These are phyloP conservation scores for Lathyrus tuberosus DNA, from an alignment of 306 rosid species.

Conservation along the genomic window DNA sequence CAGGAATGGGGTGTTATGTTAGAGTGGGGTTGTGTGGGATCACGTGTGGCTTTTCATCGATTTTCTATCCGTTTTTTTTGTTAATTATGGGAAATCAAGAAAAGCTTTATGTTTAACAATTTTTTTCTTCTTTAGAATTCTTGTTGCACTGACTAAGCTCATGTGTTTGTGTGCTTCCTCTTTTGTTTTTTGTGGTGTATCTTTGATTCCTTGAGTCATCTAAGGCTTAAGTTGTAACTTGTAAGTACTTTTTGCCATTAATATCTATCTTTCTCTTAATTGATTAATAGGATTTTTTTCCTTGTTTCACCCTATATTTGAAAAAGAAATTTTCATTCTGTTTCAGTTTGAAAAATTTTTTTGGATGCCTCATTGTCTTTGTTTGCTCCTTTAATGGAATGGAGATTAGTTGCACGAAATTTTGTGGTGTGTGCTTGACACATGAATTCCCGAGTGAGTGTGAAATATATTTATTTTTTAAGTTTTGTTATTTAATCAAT, in stretches of 20 bases:
- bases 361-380: too few relatives aligned
- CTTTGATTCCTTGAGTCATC: not conserved
- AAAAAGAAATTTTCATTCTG: too few relatives aligned
- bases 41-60: constrained; percentile 68
- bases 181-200: not conserved
- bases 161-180: not conserved
- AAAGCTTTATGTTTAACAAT: constrained; percentile 22
- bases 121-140: constrained; percentile 7
- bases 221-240: constrained; percentile 9
- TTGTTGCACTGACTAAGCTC: constrained; percentile 32
- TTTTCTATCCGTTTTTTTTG: constrained; percentile 41
- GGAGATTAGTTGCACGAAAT: too few relatives aligned
- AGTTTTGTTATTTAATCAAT: too few relatives aligned
- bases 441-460: too few relatives aligned
- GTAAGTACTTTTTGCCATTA: not conserved
- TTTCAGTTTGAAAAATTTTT: too few relatives aligned
- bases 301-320: too few relatives aligned
- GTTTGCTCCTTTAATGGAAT: too few relatives aligned
- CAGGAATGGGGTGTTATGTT: constrained; percentile 41
- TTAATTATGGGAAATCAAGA: constrained; percentile 47
- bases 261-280: not conserved
- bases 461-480: too few relatives aligned
- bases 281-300: not conserved
- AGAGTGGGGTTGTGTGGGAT: constrained; percentile 52
- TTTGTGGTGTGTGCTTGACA: too few relatives aligned